These are phyloP conservation scores for Peribolospora baueri DNA, from an alignment of 768 basidiomycete genomes.

Conservation along the genomic window DNA sequence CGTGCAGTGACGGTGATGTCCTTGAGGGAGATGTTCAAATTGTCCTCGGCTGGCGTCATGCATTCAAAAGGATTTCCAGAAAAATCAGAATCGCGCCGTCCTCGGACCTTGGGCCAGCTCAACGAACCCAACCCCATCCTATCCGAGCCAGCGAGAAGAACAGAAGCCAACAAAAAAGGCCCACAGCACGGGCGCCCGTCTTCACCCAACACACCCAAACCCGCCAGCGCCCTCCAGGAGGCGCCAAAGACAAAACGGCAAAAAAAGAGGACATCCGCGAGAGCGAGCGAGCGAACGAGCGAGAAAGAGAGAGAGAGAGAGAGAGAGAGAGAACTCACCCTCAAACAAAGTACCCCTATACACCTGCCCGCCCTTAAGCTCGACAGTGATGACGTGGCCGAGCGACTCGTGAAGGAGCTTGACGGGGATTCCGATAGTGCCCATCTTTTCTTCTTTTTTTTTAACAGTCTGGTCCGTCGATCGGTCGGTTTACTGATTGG, in stretches of 20 bases:
- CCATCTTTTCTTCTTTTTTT: slow-evolving; percentile 11
- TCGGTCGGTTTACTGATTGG: too few relatives aligned
- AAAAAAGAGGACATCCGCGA: not conserved
- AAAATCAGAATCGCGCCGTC: too few relatives aligned
- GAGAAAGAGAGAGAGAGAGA: not conserved
- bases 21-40: slow-evolving; percentile 81
- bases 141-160: not conserved
- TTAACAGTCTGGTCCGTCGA: too few relatives aligned
- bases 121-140: not conserved
- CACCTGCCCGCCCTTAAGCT: slow-evolving; percentile 88
- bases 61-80: too few relatives aligned
- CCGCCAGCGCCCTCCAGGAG: not conserved
- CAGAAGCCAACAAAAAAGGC: not conserved
- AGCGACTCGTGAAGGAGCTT: slow-evolving; percentile 90
- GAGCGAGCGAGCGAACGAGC: not conserved
- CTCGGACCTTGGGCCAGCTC: too few relatives aligned
- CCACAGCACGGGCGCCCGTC: not conserved
- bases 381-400: slow-evolving; percentile 91
- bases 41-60: slow-evolving; percentile 59
- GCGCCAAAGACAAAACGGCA: not conserved
- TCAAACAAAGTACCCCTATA: slow-evolving; percentile 94
- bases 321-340: slow-evolving; percentile 30
- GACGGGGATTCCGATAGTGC: slow-evolving; percentile 59
- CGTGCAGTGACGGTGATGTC: slow-evolving; percentile 95
- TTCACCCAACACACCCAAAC: not conserved